Percentiles rank a stretch among this genome's conserved stretches.
Evolutionary conservation across 2,329 filamentous ascomycete species (phyloP).

Genomic region (Colletotrichum australisinense): DNA sequence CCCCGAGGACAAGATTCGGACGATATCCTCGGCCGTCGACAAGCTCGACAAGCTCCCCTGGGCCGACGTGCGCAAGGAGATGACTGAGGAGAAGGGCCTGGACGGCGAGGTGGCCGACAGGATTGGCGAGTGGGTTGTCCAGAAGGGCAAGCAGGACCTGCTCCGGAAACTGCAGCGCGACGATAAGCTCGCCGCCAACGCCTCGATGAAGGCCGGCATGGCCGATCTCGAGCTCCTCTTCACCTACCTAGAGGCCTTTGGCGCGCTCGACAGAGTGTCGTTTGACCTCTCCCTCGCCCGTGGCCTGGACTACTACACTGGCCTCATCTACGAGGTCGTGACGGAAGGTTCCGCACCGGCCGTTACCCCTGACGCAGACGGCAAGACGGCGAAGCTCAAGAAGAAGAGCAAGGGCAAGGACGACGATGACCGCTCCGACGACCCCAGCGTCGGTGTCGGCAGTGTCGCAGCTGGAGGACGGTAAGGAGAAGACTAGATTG

Average conservation of each 20-base stretch:
- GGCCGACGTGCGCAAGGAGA: conserved; percentile 90
- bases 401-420: conserved; percentile 65
- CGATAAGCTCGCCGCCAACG: conserved; percentile 75
- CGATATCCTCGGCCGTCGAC: conserved; percentile 93
- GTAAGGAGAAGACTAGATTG: conserved; percentile 59
- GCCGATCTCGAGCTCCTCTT: conserved; percentile 85
- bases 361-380: conserved; percentile 49
- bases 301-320: conserved; percentile 86
- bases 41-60: conserved; percentile 95
- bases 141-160: conserved; percentile 80
- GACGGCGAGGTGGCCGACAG: conserved; percentile 81
- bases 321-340: conserved; percentile 89
- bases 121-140: conserved; percentile 86
- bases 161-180: conserved; percentile 77
- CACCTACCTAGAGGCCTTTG: conserved; percentile 83
- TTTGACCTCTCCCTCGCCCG: conserved; percentile 92
- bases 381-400: conserved; percentile 51
- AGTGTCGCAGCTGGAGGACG: conserved; percentile 80
- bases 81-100: conserved; percentile 92
- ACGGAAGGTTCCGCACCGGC: conserved; percentile 79
- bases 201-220: conserved; percentile 81
- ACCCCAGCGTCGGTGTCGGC: conserved; percentile 85
- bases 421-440: conserved; percentile 76
- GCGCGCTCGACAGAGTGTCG: conserved; percentile 78
- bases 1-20: conserved; percentile 84